A percentile compares a stretch with the other conserved stretches of the same genome.
Evolutionary conservation across 805 yeast species (phyloP).

Genomic region (Zygotorulaspora florentina): DNA sequence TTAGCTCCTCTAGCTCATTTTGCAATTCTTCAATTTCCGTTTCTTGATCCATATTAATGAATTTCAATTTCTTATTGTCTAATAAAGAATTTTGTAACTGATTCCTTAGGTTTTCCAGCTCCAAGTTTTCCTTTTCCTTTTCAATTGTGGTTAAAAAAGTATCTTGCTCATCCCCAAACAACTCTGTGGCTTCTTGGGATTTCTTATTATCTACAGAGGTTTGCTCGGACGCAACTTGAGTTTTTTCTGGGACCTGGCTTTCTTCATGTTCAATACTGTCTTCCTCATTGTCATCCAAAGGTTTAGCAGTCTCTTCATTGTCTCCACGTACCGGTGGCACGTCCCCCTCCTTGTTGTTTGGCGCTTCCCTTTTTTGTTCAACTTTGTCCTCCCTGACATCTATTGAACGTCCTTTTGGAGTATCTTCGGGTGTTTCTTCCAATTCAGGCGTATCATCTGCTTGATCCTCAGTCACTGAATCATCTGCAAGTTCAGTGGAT

Average conservation of each 20-base stretch:
- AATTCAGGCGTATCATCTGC: constrained; percentile 6
- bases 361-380: constrained; percentile 6
- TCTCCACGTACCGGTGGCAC: constrained; percentile 17
- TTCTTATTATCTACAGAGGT: background rate
- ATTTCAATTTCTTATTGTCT: constrained; percentile 34
- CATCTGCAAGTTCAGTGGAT: constrained; percentile 2
- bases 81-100: constrained; percentile 39
- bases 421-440: constrained; percentile 12
- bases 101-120: constrained; percentile 36
- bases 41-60: constrained; percentile 34
- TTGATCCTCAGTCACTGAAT: constrained; percentile 40
- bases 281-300: constrained; percentile 4
- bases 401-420: constrained; percentile 23
- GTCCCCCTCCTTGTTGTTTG: constrained; percentile 10
- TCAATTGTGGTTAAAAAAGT: constrained; percentile 29
- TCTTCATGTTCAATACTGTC: constrained; percentile 13
- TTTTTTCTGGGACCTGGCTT: background rate
- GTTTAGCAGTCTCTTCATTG: constrained; percentile 7
- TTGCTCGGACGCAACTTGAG: constrained; percentile 9
- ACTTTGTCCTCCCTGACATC: constrained; percentile 12
- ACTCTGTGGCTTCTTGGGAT: constrained; percentile 2
- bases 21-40: constrained; percentile 36
- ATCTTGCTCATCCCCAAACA: constrained; percentile 9
- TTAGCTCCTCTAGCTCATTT: constrained; percentile 35
- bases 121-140: constrained; percentile 34